Conservation (phyloP, 768 basidiomycete genomes). For the Filobasidium wieringae region DNA sequence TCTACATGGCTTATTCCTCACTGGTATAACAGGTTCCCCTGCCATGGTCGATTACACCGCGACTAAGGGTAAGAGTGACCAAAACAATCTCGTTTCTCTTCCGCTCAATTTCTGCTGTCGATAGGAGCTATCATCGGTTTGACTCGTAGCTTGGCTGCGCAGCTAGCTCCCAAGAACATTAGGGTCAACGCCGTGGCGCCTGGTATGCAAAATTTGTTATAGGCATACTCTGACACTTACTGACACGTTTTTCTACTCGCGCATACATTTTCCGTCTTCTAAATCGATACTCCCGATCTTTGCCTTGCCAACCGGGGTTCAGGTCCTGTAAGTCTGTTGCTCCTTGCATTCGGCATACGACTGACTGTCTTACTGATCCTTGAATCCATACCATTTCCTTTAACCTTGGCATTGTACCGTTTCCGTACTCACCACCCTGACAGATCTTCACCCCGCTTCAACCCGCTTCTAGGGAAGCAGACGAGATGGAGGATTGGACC, state of each 20-base stretch:
- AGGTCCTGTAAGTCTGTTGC: not conserved
- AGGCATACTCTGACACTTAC: constrained; percentile 5
- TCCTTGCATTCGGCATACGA: not conserved
- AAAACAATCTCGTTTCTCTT: too few relatives aligned
- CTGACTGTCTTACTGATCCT: not conserved
- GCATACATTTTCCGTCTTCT: not conserved
- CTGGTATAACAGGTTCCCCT: constrained; percentile 22
- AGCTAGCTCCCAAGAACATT: constrained; percentile 50
- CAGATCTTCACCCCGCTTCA: constrained; percentile 53
- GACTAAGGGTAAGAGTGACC: too few relatives aligned
- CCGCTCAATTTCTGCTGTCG: too few relatives aligned
- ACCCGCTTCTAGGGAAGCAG: constrained; percentile 47
- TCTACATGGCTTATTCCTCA: not conserved
- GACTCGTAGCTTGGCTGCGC: constrained; percentile 48
- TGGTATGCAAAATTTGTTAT: too few relatives aligned
- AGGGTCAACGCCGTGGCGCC: constrained; percentile 47
- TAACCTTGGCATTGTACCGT: not conserved
- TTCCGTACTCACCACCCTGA: constrained; percentile 42
- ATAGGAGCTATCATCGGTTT: constrained; percentile 51
- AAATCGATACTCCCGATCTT: not conserved
- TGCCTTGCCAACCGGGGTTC: too few relatives aligned
- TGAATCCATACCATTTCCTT: not conserved
- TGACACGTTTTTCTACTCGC: not conserved
- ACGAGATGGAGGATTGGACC: constrained; percentile 50
- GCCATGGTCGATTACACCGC: constrained; percentile 46